phyloP scores from a whole-genome alignment of 805 yeast genomes.

The Cyberlindnera japonica region DNA sequence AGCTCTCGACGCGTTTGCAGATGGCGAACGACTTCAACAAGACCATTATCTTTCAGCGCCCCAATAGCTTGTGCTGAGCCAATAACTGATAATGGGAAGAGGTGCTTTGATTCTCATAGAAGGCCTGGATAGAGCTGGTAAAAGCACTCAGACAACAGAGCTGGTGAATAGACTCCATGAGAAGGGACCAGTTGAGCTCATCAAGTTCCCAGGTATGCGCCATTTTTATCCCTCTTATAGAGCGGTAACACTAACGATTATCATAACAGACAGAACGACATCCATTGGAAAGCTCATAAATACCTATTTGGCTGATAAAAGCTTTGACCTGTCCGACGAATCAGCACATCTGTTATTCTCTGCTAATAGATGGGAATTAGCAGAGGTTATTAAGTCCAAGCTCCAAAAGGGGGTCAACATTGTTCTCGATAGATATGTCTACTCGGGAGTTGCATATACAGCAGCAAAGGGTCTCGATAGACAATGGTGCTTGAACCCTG shows the following conservation, averaged over 20 bases:
- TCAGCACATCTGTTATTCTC: conserved; percentile 84
- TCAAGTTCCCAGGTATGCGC: conserved; percentile 66
- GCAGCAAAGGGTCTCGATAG: conserved; percentile 73
- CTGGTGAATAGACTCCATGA: conserved; percentile 33
- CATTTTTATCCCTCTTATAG: background rate
- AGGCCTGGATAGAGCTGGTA: conserved; percentile 94
- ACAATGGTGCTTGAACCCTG: conserved; percentile 81
- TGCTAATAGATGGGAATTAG: conserved; percentile 93
- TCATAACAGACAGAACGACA: conserved; percentile 60
- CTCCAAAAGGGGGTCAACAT: conserved; percentile 55
- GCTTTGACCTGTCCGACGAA: conserved; percentile 60
- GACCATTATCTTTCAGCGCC: too few relatives aligned
- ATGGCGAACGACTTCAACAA: too few relatives aligned
- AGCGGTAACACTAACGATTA: conserved; percentile 1
- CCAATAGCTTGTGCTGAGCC: background rate
- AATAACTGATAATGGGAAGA: conserved; percentile 31
- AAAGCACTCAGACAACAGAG: conserved; percentile 70
- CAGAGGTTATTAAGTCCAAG: conserved; percentile 39
- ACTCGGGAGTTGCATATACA: conserved; percentile 91
- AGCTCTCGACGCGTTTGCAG: too few relatives aligned
- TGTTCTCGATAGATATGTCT: conserved; percentile 82
- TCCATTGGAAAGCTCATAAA: conserved; percentile 77
- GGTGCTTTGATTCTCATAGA: conserved; percentile 82
- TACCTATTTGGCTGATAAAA: conserved; percentile 54
- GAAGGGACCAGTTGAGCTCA: conserved; percentile 39